Conservation (phyloP, 805 yeast species). For the Yarrowia porcina region DNA sequence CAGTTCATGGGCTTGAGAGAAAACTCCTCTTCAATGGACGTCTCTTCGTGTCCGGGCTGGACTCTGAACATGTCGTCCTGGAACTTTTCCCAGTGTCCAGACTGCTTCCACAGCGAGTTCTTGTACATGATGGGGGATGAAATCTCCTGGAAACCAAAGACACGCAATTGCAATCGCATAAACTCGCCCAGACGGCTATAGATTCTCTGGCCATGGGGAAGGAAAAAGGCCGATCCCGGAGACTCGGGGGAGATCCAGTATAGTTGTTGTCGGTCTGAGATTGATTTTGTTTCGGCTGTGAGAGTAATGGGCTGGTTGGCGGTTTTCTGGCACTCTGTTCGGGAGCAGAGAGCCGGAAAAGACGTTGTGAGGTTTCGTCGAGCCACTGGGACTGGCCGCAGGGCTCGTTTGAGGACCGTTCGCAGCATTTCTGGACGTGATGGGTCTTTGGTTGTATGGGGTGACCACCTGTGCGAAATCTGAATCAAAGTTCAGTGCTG, state of each 20-base stretch:
- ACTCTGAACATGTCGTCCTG: slow-evolving; percentile 84
- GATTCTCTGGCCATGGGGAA: slow-evolving; percentile 88
- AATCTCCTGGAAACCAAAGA: slow-evolving; percentile 86
- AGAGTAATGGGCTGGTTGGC: slow-evolving; percentile 14
- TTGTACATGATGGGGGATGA: slow-evolving; percentile 87
- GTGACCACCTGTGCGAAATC: background rate
- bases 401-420: background rate
- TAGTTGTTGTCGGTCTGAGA: slow-evolving; percentile 67
- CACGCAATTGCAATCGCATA: slow-evolving; percentile 79
- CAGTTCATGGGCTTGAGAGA: slow-evolving; percentile 76
- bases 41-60: slow-evolving; percentile 33
- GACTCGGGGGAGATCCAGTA: slow-evolving; percentile 76
- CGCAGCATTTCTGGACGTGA: background rate
- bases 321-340: slow-evolving; percentile 8
- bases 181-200: slow-evolving; percentile 75
- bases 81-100: slow-evolving; percentile 96
- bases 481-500: background rate
- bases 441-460: background rate
- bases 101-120: slow-evolving; percentile 77
- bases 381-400: background rate
- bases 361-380: background rate
- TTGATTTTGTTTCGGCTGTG: slow-evolving; percentile 34
- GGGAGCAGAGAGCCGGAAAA: background rate
- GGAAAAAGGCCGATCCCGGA: slow-evolving; percentile 88
- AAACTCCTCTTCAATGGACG: slow-evolving; percentile 49